Percentiles rank a stretch among this genome's conserved stretches.
Conservation (phyloP, 2,329 filamentous ascomycete species). For the Aureobasidium sp. region DNA sequence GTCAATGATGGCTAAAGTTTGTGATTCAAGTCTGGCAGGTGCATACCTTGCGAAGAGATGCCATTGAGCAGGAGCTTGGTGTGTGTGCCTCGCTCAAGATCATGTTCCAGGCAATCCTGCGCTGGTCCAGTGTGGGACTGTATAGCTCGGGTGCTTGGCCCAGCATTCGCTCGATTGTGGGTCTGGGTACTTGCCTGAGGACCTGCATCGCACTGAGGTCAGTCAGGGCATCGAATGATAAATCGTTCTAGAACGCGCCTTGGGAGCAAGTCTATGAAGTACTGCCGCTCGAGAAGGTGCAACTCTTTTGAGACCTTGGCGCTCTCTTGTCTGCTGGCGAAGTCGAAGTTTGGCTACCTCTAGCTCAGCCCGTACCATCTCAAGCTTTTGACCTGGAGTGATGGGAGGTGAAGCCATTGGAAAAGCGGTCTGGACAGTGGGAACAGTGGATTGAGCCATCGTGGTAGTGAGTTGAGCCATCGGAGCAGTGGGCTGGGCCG, state of each 20-base stretch:
- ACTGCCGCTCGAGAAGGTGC: neutral
- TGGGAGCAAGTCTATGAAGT: neutral
- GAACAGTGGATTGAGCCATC: neutral
- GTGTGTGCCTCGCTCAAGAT: neutral
- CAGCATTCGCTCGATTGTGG: neutral
- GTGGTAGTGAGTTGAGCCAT: neutral
- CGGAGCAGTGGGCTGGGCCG: neutral
- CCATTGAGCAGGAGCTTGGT: neutral
- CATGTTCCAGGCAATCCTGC: conserved; percentile 8
- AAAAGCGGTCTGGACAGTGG: neutral
- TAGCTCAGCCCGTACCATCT: neutral
- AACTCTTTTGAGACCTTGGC: neutral
- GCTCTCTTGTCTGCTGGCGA: neutral
- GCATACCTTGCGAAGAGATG: neutral
- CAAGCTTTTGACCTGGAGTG: neutral
- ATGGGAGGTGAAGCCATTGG: neutral
- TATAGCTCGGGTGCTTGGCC: neutral
- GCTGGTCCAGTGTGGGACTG: neutral
- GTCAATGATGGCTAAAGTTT: neutral
- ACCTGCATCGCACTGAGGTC: neutral
- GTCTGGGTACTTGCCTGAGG: neutral
- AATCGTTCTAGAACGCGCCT: neutral
- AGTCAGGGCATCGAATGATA: neutral
- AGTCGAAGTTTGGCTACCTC: neutral
- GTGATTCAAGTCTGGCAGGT: too few relatives aligned